These are phyloP conservation scores for Xylaria sp. DNA, from an alignment of 2,329 filamentous ascomycete species.

Conservation along the genomic window DNA sequence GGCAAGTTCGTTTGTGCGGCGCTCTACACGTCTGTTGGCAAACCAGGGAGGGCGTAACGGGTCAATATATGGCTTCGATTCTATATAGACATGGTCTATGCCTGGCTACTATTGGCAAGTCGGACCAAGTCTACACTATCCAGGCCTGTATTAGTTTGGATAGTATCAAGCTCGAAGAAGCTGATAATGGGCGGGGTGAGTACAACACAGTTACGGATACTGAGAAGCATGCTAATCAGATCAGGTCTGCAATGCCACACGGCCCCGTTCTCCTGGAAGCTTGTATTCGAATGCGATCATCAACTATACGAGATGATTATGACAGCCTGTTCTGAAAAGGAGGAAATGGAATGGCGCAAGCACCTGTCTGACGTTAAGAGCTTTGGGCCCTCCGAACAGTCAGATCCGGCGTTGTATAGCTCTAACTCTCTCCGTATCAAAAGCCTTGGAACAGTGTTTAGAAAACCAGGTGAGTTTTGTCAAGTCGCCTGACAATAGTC, in stretches of 20 bases:
- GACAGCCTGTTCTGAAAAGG: conserved; percentile 75
- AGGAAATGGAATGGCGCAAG: conserved; percentile 74
- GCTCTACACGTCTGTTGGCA: conserved; percentile 81
- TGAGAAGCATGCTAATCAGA: conserved; percentile 7
- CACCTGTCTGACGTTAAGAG: conserved; percentile 53
- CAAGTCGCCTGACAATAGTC: neutral
- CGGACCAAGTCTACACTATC: conserved; percentile 64
- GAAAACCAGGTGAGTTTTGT: conserved; percentile 54
- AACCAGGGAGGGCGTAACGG: conserved; percentile 59
- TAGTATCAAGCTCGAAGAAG: conserved; percentile 61
- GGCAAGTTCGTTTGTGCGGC: conserved; percentile 75
- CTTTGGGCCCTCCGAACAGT: conserved; percentile 44
- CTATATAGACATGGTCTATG: conserved; percentile 79
- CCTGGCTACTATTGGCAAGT: conserved; percentile 61
- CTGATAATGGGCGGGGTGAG: conserved; percentile 69
- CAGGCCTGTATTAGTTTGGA: conserved; percentile 67
- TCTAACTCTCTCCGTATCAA: conserved; percentile 66
- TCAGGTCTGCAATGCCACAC: conserved; percentile 82
- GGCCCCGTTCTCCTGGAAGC: conserved; percentile 84
- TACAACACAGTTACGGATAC: neutral
- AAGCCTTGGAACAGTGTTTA: conserved; percentile 69
- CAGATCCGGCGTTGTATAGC: conserved; percentile 49
- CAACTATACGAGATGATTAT: conserved; percentile 79
- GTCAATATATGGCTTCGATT: conserved; percentile 77
- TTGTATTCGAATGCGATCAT: conserved; percentile 73